Evolutionary conservation across 805 yeast species (phyloP).

Genomic region (Candida adriatica): DNA sequence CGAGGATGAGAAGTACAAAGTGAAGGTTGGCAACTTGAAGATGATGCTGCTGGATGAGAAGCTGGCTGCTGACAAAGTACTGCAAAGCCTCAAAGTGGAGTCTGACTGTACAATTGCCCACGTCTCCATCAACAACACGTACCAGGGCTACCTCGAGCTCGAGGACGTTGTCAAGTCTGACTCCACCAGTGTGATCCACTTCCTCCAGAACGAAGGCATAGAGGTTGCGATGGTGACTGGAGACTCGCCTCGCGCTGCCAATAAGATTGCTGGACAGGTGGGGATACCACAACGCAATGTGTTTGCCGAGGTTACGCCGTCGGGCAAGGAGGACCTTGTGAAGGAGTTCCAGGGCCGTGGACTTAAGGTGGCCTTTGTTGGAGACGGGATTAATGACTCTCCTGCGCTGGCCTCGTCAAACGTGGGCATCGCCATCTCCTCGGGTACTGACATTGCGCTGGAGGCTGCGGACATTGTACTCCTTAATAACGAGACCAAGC

Average conservation of each 20-base stretch:
- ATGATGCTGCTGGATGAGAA: constrained; percentile 13
- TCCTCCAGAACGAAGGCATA: constrained; percentile 45
- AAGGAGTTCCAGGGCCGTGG: constrained; percentile 42
- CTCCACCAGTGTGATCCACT: constrained; percentile 51
- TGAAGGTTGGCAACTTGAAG: constrained; percentile 48
- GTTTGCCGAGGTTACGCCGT: constrained; percentile 72
- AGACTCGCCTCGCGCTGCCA: constrained; percentile 61
- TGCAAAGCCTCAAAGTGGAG: constrained; percentile 16
- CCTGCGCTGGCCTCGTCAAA: constrained; percentile 90
- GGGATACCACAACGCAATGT: constrained; percentile 61
- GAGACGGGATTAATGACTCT: constrained; percentile 97
- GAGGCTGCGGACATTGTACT: constrained; percentile 94
- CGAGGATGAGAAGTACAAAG: constrained; percentile 21
- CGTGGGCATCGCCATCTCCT: constrained; percentile 83
- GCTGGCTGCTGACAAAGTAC: constrained; percentile 9
- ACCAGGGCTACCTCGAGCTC: constrained; percentile 61
- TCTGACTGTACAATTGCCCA: constrained; percentile 42
- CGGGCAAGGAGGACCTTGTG: constrained; percentile 66
- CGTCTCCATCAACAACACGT: constrained; percentile 50
- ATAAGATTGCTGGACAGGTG: constrained; percentile 53
- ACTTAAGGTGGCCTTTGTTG: constrained; percentile 72
- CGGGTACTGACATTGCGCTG: constrained; percentile 94
- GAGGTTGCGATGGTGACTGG: constrained; percentile 87
- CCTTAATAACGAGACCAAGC: constrained; percentile 33
- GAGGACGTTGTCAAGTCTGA: constrained; percentile 64